Base-by-base conservation (phyloP, 495 filamentous ascomycete genomes). In the Neurospora intermedia region DNA sequence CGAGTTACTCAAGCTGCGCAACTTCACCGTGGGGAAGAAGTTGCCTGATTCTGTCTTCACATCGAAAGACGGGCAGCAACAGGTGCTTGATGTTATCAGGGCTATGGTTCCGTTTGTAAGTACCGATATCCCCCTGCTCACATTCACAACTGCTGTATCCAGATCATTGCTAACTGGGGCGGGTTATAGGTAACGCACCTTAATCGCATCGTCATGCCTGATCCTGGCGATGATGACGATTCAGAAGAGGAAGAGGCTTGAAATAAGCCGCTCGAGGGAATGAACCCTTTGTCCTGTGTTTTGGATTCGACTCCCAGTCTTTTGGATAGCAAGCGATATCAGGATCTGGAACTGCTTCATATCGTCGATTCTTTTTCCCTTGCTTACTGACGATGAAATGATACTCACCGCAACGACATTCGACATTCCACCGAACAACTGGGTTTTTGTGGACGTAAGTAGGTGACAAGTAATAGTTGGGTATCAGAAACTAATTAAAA, bases 11-110 rank as follows among this genome's bases (percentile, higher is more conserved):
- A 62, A 62, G 69, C 85, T 95, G 71, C 86, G 89, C 73, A 94
- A 89, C 80, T 95, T 88, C 79, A 93, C 91, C 0, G 80, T 94
- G 69, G 87, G 89, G 42, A 88, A 82, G 72, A 86, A 89, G 74
- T 77, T 95, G 70, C 71, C 83, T 16, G 91, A 94, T 72, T 77
- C 80, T 39, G 83, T 88, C 43, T 83, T 92, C 54, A 78, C 85
- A 69, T 80, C 79, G 20, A 76, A 81, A 43, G 81, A 85, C 73
- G 87, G 83, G 35, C 84, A 62, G 27, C 27, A 62, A 23, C 54
- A 62, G 27, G 54, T 62, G 54, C 54, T 62, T 70, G 77, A 82
- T n/a, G 74, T 88, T 42, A 81, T 91, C 73, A 83, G 81, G 39
- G 81, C 87, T 70, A 86, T 91, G 85, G 86, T 85, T 72, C 85